These are phyloP conservation scores for Acorus calamus DNA, from an alignment of 106 monocot genomes.

Conservation along the genomic window DNA sequence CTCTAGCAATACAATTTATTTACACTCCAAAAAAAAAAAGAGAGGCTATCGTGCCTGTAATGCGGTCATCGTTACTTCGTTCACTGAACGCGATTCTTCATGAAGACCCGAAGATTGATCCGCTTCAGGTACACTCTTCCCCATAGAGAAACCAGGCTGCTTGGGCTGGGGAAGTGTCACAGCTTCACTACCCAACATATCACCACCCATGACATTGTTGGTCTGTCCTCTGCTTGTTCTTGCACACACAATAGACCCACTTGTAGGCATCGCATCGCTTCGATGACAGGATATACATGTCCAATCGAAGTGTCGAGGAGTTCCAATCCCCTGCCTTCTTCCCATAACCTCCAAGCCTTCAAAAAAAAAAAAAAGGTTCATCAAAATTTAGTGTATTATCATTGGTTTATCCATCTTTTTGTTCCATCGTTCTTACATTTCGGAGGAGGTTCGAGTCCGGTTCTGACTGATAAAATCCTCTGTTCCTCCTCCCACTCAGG, in stretches of 20 bases:
- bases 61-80: too few species aligned
- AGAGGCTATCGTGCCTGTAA: too few species aligned
- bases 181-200: constrained; percentile 13
- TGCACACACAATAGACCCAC: constrained; percentile 20
- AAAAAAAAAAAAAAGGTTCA: not conserved
- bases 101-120: too few species aligned
- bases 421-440: constrained; percentile 10
- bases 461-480: constrained; percentile 6
- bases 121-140: not conserved
- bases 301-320: constrained; percentile 16
- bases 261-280: constrained; percentile 12
- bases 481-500: constrained; percentile 24
- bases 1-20: too few species aligned
- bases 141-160: constrained; percentile 2
- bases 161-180: constrained; percentile 2
- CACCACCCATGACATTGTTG: constrained; percentile 8
- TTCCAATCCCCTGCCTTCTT: constrained; percentile 11
- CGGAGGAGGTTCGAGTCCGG: constrained; percentile 14
- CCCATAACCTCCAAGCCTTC: constrained; percentile 31
- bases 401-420: not conserved
- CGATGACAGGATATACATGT: not conserved
- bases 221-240: constrained; percentile 15
- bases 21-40: too few species aligned
- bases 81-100: too few species aligned
- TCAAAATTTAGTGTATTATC: not conserved